phyloP scores from a whole-genome alignment of 2,329 filamentous ascomycete genomes.

The Immersiporthe knoxdaviesiana region DNA sequence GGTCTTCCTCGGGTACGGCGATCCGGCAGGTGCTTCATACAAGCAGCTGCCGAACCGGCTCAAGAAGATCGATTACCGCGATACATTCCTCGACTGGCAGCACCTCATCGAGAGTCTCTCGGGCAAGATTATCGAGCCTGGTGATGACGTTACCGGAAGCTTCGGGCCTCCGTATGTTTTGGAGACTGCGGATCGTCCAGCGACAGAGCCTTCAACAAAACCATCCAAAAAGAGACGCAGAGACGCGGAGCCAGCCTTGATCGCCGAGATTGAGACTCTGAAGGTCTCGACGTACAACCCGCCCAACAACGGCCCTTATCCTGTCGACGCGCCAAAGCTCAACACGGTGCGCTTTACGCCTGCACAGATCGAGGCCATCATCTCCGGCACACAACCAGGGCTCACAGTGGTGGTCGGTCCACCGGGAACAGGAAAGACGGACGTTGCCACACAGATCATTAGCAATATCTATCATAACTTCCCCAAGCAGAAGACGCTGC shows the following conservation, averaged over 20 bases:
- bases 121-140: constrained; percentile 82
- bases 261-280: constrained; percentile 67
- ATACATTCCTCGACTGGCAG: constrained; percentile 95
- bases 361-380: constrained; percentile 88
- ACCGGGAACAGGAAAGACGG: constrained; percentile 97
- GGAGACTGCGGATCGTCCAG: constrained; percentile 62
- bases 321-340: constrained; percentile 76
- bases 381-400: constrained; percentile 91
- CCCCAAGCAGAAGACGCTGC: constrained; percentile 84
- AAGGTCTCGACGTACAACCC: constrained; percentile 90
- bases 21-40: constrained; percentile 86
- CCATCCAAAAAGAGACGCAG: constrained; percentile 86
- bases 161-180: constrained; percentile 90
- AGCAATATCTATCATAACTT: constrained; percentile 99
- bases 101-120: constrained; percentile 89
- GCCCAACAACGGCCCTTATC: constrained; percentile 87
- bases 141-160: constrained; percentile 69
- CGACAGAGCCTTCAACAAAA: constrained; percentile 55
- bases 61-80: constrained; percentile 82
- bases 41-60: constrained; percentile 79
- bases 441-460: constrained; percentile 97
- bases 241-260: constrained; percentile 69
- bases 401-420: constrained; percentile 93
- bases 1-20: constrained; percentile 96
- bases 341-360: constrained; percentile 90